Evolutionary conservation across 2,329 filamentous ascomycete genomes (phyloP), one percentile per base, ranked within the genome.

Genomic region (Leptographium wingfieldii): DNA sequence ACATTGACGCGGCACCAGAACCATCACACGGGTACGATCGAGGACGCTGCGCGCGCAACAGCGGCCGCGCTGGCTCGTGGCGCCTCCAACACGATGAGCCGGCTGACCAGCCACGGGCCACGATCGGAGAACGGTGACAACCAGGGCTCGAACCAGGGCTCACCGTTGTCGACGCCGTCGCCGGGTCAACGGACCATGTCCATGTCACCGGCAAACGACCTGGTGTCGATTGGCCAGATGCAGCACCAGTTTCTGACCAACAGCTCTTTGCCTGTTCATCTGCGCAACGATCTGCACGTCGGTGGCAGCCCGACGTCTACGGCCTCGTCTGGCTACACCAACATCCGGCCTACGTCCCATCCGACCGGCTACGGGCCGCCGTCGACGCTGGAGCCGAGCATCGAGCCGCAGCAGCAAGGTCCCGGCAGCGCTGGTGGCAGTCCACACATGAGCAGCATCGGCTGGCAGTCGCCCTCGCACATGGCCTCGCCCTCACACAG

Each of bases 1-100:
- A 97, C 94, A 3, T 78, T 99, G 63, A 99, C 92, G 2, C 85
- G 94, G 57, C 94, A 99, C 71, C 91, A 96, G 74, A 96, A 95
- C 67, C 90, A 95, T 68, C 94, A 97, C 72, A 95, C 88, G 25
- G 94, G 92, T 51, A 96, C 92, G 0, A 88, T 96, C 19, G 92
- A 96, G 71, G 92, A 97, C 72, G 90, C 92, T 10, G 91, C 91
- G 2, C 89, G 85, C 3, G 90, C 91, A 5, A 96, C 91, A 0
- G 91, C 90, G 40, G 91, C 91, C 51, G 92, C 89, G 57, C 78
- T 96, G 65, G 89, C 91, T 1, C 73, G 75, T 49, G 75, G 73
- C 58, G 68, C 69, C 22, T 68, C 67, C 19, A 76, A 73, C 62
- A 73, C 65, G 22, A 65, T 66, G 12, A 63, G 68, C 68, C 57